Base-by-base conservation (phyloP, 1,284 basidiomycete species). In the Cryptococcus sp. region DNA sequence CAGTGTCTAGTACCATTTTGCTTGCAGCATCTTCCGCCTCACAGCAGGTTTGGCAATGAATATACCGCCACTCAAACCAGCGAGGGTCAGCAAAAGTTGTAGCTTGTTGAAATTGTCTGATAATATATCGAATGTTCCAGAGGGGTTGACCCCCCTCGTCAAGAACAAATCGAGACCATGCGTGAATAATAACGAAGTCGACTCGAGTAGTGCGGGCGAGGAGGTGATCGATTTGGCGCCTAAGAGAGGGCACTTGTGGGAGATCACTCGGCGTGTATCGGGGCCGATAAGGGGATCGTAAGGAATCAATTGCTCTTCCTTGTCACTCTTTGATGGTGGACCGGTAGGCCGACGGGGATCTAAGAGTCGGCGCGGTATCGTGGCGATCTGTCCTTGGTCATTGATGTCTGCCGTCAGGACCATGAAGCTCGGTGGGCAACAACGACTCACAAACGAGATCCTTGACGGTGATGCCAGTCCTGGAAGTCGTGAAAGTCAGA, bases 71-170 rank as follows among this genome's bases (percentile, higher is more conserved):
- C 78, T 79, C 50, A 98, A 73, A 0, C 81, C 89, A 0, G 77
- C 75, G 14, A 96, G 82, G 0, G 92, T 98, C 41, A 92, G 70
- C 55, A 96, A 81, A 25, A 98, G 79, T 74, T 98, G 94, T 0
- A 78, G 78, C 78, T 98, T 97, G 78, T 98, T 98, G 76, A 98
- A 98, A 66, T 80, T 82, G 73, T 89, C 84, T 67, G 82, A 88
- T 13, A 96, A 81, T n/a, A 94, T 84, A 68, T 98, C 94, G 66
- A 98, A 98, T 23, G 89, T 91, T 23, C 84, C 85, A 2, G 88
- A 91, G 0, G 96, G 91, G 36, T 88, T 82, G 3, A 91, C 80
- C 9, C 66, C 65, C 14, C 89, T 82, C 5, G 88, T 88, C 25
- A 83, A 76, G 79, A 97, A 94, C 56, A 93, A 77, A 73, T 98